Conservation (phyloP, 768 basidiomycete genomes). For the Naganishia antarctica region DNA sequence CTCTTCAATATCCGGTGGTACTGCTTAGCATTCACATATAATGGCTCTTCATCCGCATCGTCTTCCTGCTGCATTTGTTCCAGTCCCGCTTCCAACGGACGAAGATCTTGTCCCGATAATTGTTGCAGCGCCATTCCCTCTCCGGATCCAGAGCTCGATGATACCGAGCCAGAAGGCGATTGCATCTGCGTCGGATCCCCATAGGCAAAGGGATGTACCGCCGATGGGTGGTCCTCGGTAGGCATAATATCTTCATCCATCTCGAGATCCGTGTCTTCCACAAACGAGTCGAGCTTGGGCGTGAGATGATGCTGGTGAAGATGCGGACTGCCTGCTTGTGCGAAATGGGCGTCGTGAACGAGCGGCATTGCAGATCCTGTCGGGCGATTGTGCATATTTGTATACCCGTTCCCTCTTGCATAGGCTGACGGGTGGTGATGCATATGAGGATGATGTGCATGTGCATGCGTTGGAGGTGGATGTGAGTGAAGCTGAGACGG, state of each 20-base stretch:
- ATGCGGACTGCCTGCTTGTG: neutral
- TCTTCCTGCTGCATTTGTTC: conserved; percentile 30
- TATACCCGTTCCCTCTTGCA: neutral
- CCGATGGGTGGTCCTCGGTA: neutral
- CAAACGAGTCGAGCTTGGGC: neutral
- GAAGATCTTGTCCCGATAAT: neutral
- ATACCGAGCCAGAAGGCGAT: neutral
- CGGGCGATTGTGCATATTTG: neutral
- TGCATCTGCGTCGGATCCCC: neutral
- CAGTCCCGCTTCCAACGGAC: conserved; percentile 24
- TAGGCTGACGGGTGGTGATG: neutral
- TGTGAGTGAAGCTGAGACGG: neutral
- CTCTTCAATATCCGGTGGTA: conserved; percentile 98
- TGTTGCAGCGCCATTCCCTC: neutral
- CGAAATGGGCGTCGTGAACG: neutral
- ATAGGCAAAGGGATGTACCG: neutral
- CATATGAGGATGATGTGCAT: neutral
- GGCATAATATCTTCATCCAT: neutral
- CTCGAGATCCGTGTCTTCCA: neutral
- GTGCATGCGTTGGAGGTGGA: neutral
- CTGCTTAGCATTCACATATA: conserved; percentile 99
- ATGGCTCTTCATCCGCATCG: conserved; percentile 67
- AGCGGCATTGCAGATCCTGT: neutral
- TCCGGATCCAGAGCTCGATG: neutral
- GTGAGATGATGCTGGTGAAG: neutral